Evolutionary conservation across 106 monocot species (phyloP).

Genomic region (Dioscorea dumetorum): DNA sequence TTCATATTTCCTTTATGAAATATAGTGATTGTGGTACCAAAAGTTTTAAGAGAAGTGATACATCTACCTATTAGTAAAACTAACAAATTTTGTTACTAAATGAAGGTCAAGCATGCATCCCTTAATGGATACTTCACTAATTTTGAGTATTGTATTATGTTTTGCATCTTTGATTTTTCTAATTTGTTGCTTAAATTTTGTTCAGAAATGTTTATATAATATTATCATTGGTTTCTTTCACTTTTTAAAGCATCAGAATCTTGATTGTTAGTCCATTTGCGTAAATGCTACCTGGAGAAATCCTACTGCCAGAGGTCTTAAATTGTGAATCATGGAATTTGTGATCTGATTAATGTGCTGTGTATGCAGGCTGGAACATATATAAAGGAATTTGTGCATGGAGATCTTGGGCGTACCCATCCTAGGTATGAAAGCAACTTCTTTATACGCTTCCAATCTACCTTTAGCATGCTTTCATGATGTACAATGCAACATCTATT

Average conservation of each 20-base stretch:
- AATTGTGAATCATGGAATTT: no score
- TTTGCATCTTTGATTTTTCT: no score
- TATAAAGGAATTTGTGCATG: slow-evolving; percentile 99
- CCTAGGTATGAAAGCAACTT: slow-evolving; percentile 48
- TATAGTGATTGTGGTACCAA: no score
- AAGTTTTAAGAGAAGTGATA: no score
- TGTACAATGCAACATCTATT: neutral
- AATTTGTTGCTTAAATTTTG: no score
- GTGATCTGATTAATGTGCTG: no score
- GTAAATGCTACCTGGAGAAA: neutral
- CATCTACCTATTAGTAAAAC: no score
- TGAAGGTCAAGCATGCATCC: no score
- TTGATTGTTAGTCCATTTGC: neutral
- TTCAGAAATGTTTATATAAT: neutral
- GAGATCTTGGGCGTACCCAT: slow-evolving; percentile 95
- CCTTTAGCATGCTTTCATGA: neutral
- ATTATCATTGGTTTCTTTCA: neutral
- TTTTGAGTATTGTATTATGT: no score
- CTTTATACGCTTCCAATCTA: neutral
- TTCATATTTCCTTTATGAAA: no score
- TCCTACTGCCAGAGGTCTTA: neutral
- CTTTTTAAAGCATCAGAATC: neutral
- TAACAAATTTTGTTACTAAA: no score
- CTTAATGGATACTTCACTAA: no score
- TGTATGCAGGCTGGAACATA: slow-evolving; percentile 87